These are phyloP conservation scores for Ustilago bromivora DNA, from an alignment of 1,284 basidiomycete genomes.

Conservation along the genomic window DNA sequence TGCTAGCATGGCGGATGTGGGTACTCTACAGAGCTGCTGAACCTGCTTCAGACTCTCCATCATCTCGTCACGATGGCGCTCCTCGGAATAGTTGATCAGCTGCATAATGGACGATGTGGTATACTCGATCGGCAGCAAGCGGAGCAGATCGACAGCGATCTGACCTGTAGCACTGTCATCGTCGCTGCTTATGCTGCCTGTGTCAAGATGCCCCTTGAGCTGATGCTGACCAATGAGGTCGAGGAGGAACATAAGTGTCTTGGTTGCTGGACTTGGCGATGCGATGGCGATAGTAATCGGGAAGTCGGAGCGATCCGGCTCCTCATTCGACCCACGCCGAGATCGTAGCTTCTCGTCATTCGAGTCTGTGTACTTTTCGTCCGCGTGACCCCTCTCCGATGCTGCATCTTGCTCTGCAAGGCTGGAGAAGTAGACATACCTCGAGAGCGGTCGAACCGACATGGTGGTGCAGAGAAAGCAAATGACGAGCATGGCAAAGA, in stretches of 20 bases:
- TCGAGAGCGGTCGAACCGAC: constrained; percentile 46
- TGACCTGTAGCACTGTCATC: constrained; percentile 12
- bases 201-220: not conserved
- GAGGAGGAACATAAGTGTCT: constrained; percentile 52
- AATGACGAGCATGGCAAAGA: constrained; percentile 56
- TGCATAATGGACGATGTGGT: constrained; percentile 53
- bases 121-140: constrained; percentile 46
- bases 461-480: constrained; percentile 53
- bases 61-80: constrained; percentile 47
- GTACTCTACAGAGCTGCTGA: constrained; percentile 31
- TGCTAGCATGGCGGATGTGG: constrained; percentile 40
- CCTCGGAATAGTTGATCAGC: constrained; percentile 47
- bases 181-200: no score
- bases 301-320: constrained; percentile 24
- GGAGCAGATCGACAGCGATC: constrained; percentile 48
- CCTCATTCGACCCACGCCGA: not conserved
- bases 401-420: constrained; percentile 15
- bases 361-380: constrained; percentile 9
- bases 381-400: not conserved
- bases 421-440: constrained; percentile 45
- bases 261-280: constrained; percentile 45
- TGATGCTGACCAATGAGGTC: constrained; percentile 29
- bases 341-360: not conserved
- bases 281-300: constrained; percentile 51
- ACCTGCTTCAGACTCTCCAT: constrained; percentile 47